Base-by-base conservation (phyloP, 805 yeast species). In the Sugiyamaella qingdaonensis region DNA sequence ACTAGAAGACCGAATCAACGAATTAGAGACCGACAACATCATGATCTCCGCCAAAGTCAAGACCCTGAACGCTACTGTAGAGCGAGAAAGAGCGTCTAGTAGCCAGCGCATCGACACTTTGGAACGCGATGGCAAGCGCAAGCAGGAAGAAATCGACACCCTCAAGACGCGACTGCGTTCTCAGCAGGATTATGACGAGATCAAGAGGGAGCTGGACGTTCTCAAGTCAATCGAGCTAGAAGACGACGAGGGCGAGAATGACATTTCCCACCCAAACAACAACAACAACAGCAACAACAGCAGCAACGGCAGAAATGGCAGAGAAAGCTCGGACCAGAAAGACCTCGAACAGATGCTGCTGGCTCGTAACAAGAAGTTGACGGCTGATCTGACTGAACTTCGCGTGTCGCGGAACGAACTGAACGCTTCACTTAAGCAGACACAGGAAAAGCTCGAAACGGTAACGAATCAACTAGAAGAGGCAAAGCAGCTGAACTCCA, bases 141-240 rank as follows among this genome's bases (percentile, higher is more conserved):
- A 78, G 55, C 66, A 68, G n/a, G 66, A 68, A 13, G 92, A 86
- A 64, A 67, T 80, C 24, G 73, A 72, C 9, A 64, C 66, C 3
- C 70, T 86, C 58, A 79, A 78, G 61, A 69, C 71, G 24, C 78
- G 79, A 52, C 64, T 85, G 43, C 70, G 71, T 2, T 67, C 72
- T 32, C 79, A 82, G 49, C 70, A 76, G 1, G 96, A 90, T 64
- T 90, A 91, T 67, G 90, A 86, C 49, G 90, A 88, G 56, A 66
- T 90, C 46, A 89, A 88, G 65, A 78, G 80, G 48, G 97, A 91
- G 62, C 72, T 91, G 58, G 78, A 77, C 16, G 78, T 89, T 24
- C 66, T 90, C 55, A 82, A 85, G 64, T 83, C 84, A 57, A 84
- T 89, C 36, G 88, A 87, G 61, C 86, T 89, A 69, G 91, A 62